A percentile compares a stretch with the other conserved stretches of the same genome.
Evolutionary conservation across 106 monocot species (phyloP).

Genomic region (Acanthochlamys bracteata): DNA sequence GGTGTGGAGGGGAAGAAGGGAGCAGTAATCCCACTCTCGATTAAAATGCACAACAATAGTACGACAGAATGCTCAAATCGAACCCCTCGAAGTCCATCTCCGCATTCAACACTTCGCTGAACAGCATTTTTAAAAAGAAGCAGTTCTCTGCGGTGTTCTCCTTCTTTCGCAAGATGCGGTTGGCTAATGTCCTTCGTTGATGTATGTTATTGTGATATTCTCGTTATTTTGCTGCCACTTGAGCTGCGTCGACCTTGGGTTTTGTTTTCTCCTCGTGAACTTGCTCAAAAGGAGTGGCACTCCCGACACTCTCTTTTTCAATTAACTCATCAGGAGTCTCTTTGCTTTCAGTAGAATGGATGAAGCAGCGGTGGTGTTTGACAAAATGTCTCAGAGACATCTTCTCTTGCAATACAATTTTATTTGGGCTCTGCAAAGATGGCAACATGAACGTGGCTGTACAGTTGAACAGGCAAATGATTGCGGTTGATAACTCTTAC

Average conservation of each 20-base stretch:
- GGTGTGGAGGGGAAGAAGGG: too few species aligned
- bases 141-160: background rate
- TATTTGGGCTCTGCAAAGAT: background rate
- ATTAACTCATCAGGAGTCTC: background rate
- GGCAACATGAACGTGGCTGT: background rate
- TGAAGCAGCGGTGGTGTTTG: background rate
- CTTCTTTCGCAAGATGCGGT: background rate
- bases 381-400: background rate
- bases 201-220: background rate
- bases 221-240: background rate
- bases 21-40: background rate
- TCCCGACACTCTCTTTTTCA: background rate
- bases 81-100: background rate
- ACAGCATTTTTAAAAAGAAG: background rate
- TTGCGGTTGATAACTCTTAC: too few species aligned
- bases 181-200: background rate
- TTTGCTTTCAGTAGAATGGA: background rate
- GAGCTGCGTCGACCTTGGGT: too few species aligned
- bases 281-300: background rate
- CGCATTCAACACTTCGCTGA: background rate
- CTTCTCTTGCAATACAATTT: background rate
- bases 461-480: background rate
- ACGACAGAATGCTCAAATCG: background rate
- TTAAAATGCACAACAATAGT: background rate
- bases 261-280: too few species aligned